These are phyloP conservation scores for Cenchrus fungigraminus DNA, from an alignment of 176 grass and related monocot species.

Conservation along the genomic window DNA sequence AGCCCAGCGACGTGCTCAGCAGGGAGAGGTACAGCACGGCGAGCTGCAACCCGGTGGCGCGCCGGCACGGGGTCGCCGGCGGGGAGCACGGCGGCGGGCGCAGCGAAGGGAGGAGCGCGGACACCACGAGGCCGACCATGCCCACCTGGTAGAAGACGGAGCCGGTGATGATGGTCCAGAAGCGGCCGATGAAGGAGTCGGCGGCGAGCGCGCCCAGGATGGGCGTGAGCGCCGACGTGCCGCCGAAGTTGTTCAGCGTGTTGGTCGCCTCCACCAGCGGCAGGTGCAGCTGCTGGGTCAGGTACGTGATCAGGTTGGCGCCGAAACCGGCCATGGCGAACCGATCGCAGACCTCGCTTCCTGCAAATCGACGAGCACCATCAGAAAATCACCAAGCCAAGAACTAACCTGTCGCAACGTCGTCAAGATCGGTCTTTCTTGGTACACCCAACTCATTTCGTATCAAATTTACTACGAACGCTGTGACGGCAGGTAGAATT, in stretches of 20 bases:
- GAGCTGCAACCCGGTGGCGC: constrained; percentile 50
- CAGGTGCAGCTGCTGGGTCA: constrained; percentile 68
- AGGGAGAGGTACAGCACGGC: constrained; percentile 59
- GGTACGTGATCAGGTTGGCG: constrained; percentile 83
- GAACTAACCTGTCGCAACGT: neutral
- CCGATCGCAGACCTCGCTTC: constrained; percentile 62
- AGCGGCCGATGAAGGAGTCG: constrained; percentile 72
- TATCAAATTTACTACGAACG: neutral
- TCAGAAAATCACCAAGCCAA: neutral
- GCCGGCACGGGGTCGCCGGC: constrained; percentile 35
- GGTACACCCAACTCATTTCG: neutral
- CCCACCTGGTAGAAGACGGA: constrained; percentile 67
- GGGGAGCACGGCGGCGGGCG: constrained; percentile 36
- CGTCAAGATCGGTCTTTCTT: neutral
- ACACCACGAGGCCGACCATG: constrained; percentile 60
- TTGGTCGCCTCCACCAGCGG: constrained; percentile 76
- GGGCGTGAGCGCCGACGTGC: constrained; percentile 68
- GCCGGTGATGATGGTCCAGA: constrained; percentile 72
- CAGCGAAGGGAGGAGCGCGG: constrained; percentile 54
- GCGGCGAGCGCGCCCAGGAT: constrained; percentile 73
- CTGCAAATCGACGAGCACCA: constrained; percentile 40
- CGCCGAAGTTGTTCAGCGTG: constrained; percentile 67
- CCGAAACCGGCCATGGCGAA: constrained; percentile 63
- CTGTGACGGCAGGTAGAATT: neutral
- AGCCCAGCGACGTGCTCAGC: constrained; percentile 54